Percentiles rank a stretch among this genome's conserved stretches.
Conservation (phyloP, 768 basidiomycete species). For the Phanerodontia chrysosporium region DNA sequence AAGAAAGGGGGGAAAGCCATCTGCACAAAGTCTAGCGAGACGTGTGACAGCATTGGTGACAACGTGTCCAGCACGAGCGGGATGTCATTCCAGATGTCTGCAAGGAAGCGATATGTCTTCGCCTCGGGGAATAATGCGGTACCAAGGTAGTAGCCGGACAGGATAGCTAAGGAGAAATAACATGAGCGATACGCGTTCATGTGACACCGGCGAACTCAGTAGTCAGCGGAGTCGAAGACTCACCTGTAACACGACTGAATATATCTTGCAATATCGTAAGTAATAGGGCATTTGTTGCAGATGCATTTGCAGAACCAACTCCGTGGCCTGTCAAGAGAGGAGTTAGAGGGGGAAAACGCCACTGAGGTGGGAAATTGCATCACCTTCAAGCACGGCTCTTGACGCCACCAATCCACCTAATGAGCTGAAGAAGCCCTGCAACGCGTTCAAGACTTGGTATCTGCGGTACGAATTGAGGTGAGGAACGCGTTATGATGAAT, state of each 20-base stretch:
- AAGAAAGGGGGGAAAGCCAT: constrained; percentile 16
- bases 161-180: constrained; percentile 43
- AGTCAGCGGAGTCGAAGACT: constrained; percentile 18
- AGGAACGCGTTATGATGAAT: background rate
- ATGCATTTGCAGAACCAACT: constrained; percentile 63
- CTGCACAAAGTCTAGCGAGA: constrained; percentile 20
- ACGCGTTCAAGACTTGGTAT: constrained; percentile 61
- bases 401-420: constrained; percentile 60
- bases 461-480: constrained; percentile 27
- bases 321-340: constrained; percentile 48
- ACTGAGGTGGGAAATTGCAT: background rate
- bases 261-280: constrained; percentile 64
- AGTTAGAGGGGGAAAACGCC: background rate
- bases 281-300: constrained; percentile 61
- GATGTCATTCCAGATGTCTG: constrained; percentile 61
- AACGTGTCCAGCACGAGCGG: constrained; percentile 57
- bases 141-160: constrained; percentile 57
- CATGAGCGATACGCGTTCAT: background rate
- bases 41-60: constrained; percentile 47
- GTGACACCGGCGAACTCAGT: too few species aligned
- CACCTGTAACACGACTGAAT: constrained; percentile 61
- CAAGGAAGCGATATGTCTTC: constrained; percentile 63
- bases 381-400: constrained; percentile 65
- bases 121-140: constrained; percentile 66
- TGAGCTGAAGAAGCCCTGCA: constrained; percentile 70